Base-by-base conservation (phyloP, 2,329 filamentous ascomycete genomes). In the Pseudopithomyces maydicus region DNA sequence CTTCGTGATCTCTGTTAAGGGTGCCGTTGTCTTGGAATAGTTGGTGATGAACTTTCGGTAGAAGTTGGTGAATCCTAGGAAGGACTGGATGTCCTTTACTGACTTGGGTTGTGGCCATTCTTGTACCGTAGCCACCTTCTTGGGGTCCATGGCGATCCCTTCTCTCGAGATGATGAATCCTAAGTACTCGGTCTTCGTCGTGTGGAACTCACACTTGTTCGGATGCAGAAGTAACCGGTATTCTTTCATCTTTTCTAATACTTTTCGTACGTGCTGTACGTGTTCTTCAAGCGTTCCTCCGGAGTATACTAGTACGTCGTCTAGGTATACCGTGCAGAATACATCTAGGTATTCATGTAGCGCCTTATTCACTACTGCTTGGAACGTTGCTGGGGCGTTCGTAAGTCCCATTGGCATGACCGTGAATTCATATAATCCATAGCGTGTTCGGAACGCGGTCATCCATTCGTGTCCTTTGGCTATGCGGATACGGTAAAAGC, bases 1-100 rank as follows among this genome's bases (percentile, higher is more conserved):
- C 41, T 42, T 49, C 47, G 43, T 32, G 23, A 39, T 15, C 20
- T 29, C 17, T 42, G 42, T 41, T 46, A 56, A 46, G 36, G 29
- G 42, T 26, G 12, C 11, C 1, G 22, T 44, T 26, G 6, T 29
- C 15, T 44, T 44, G 14, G n/a, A 15, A 14, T 38, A 38, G 14
- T 38, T 17, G 5, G 12, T 38, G 14, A 38, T 38, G 14, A 38
- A 38, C 12, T 38, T 15, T 38, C 14, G 14, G 17, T 38, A 38
- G 17, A 38, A 38, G 14, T 38, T 42, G 6, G 19, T 42, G 19
- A 42, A 42, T 20, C n/a, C 17, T 42, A 26, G 22, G n/a, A 45
- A 45, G 7, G 14, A 45, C 14, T 45, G 29, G 20, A 45, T 45
- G 14, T 38, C 12, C 35, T n/a, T 38, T 38, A 19, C 39, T 42